Conservation (phyloP, 768 basidiomycete species). For the Tulasnella sp. region DNA sequence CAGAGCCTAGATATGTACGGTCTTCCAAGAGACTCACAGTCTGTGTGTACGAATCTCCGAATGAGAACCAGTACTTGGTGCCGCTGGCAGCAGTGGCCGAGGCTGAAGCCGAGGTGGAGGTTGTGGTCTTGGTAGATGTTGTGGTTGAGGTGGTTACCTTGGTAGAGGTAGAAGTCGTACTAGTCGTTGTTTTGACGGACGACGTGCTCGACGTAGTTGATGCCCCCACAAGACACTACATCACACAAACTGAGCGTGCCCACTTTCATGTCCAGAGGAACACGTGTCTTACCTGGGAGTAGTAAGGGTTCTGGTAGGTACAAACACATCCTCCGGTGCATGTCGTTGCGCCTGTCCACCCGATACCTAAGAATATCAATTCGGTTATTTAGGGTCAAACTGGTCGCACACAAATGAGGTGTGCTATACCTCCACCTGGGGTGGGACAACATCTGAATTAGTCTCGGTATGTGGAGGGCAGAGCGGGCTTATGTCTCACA, state of each 20-base stretch:
- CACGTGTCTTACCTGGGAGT: background rate
- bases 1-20: too few species aligned
- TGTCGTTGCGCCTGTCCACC: slow-evolving; percentile 31
- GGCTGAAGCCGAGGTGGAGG: slow-evolving; percentile 11
- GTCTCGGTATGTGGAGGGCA: background rate
- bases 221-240: background rate
- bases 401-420: slow-evolving; percentile 18
- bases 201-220: background rate
- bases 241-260: background rate
- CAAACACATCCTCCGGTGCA: slow-evolving; percentile 33
- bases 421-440: slow-evolving; percentile 27
- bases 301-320: background rate
- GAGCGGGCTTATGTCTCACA: background rate
- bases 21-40: too few species aligned
- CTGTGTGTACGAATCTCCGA: slow-evolving; percentile 49
- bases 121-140: slow-evolving; percentile 18
- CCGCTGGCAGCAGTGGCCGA: slow-evolving; percentile 21
- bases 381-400: background rate
- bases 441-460: background rate
- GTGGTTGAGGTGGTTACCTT: slow-evolving; percentile 1
- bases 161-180: background rate
- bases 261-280: background rate
- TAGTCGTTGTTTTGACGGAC: background rate
- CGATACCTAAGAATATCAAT: background rate
- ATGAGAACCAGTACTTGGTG: slow-evolving; percentile 38